Conservation (phyloP, 1,284 basidiomycete species). For the Rhodotorula sp. region DNA sequence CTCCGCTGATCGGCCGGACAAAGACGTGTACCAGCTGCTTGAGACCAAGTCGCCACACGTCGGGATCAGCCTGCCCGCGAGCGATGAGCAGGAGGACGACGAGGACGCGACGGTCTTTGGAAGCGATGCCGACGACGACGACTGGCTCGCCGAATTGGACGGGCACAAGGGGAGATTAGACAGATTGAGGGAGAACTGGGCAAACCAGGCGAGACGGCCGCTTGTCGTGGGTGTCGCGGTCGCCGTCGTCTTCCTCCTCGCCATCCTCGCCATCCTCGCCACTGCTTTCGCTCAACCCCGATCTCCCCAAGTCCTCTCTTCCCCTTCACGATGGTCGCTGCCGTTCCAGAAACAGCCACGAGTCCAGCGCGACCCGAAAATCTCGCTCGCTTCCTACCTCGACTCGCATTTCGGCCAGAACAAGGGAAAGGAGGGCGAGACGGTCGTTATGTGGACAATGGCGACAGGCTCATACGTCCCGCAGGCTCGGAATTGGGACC, state of each 20-base stretch:
- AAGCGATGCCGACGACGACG: neutral
- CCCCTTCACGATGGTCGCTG: neutral
- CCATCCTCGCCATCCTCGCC: neutral
- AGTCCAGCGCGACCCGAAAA: constrained; percentile 5
- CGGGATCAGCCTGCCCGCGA: neutral
- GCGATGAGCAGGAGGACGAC: neutral
- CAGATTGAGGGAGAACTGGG: neutral
- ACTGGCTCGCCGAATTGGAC: neutral
- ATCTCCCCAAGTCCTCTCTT: neutral
- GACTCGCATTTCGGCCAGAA: neutral
- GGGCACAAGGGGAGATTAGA: neutral
- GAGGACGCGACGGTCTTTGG: neutral
- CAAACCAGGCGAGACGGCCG: neutral
- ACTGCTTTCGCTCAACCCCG: neutral
- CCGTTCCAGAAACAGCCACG: neutral
- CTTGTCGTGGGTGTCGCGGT: neutral
- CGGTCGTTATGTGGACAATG: constrained; percentile 9
- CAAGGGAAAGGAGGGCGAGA: no score
- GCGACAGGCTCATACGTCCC: constrained; percentile 17
- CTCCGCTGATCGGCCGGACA: neutral
- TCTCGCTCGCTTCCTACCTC: constrained; percentile 10
- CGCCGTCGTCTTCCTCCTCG: neutral
- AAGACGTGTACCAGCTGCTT: neutral
- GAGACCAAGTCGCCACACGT: neutral
- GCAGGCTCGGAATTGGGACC: constrained; percentile 15